Percentiles rank a stretch among this genome's conserved stretches.
Evolutionary conservation across 352 stramenopile species (phyloP).

Genomic region (Peronospora destructor): DNA sequence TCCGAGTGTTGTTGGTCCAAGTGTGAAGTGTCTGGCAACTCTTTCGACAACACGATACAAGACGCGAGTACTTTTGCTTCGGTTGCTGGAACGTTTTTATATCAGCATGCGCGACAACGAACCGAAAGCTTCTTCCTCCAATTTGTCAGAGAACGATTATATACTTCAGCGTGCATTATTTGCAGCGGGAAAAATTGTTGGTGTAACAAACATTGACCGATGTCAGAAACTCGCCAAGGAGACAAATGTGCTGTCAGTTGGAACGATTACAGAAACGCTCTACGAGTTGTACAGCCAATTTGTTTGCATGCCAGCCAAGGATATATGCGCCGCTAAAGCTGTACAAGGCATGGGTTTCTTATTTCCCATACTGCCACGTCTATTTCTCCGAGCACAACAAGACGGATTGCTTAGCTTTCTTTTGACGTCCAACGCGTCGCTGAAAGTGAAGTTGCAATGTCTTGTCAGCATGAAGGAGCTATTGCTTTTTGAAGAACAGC

Average conservation of each 20-base stretch:
- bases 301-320: slow-evolving; percentile 36
- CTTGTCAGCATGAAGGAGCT: slow-evolving; percentile 72
- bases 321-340: slow-evolving; percentile 55
- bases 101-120: slow-evolving; percentile 49
- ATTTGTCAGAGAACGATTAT: slow-evolving; percentile 33
- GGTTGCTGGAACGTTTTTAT: slow-evolving; percentile 66
- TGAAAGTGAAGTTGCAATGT: slow-evolving; percentile 60
- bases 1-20: slow-evolving; percentile 79
- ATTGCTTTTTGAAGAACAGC: slow-evolving; percentile 60
- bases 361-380: slow-evolving; percentile 51
- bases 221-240: slow-evolving; percentile 25
- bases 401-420: slow-evolving; percentile 51
- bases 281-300: slow-evolving; percentile 56
- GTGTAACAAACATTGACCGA: slow-evolving; percentile 57
- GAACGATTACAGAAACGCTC: slow-evolving; percentile 48
- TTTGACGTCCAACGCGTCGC: slow-evolving; percentile 27
- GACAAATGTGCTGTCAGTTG: slow-evolving; percentile 35
- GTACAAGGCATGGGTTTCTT: slow-evolving; percentile 80
- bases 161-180: slow-evolving; percentile 74
- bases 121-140: slow-evolving; percentile 26
- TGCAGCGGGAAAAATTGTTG: slow-evolving; percentile 56
- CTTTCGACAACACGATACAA: slow-evolving; percentile 42
- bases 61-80: slow-evolving; percentile 38
- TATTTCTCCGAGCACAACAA: slow-evolving; percentile 72
- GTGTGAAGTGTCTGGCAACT: slow-evolving; percentile 64